Base-by-base conservation (phyloP, 768 basidiomycete genomes). In the Dictyophora rubrovolvata region DNA sequence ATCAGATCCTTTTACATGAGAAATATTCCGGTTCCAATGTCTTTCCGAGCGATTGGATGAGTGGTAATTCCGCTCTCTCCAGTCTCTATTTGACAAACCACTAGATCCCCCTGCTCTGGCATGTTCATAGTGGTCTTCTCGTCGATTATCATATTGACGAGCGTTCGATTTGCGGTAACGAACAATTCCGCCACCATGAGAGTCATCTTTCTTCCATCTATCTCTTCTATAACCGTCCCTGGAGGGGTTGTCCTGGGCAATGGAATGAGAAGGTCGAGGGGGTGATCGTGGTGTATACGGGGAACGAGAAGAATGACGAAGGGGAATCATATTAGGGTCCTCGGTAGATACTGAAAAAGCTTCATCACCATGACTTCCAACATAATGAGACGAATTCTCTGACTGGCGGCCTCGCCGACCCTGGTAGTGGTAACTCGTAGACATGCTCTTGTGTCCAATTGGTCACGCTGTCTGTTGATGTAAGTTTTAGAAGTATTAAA, bases 91-190 rank as follows among this genome's bases (percentile, higher is more conserved):
- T 18, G 50, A 16, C 4, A 73, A 70, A 61, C 77, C 77, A 28
- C 28, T 28, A 20, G 72, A 68, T 48, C 75, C 77, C 60, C 78
- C 76, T 36, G 77, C 68, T 56, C 76, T 72, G 54, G 69, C 60
- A 17, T 66, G 65, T 58, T 80, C 79, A 33, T 57, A 61, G 65
- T 78, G 78, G 56, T 70, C 75, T 61, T 78, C 78, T 69, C 78
- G 78, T 59, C 79, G 71, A 51, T 71, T 80, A 69, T 75, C 72
- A 67, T 82, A 80, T n/a, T 68, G 68, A 62, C 83, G 82, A 64
- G 79, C 70, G 70, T 63, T 48, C 20, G 61, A 33, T 49, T 54
- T 14, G 17, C 28, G 60, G 65, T 78, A 78, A 61, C 77, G 75
- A 63, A 79, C 78, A 55, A 76, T 75, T 34, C 21, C 54, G 21